Base-by-base conservation (phyloP, 148 eudicot genomes). In the Drosera capensis region DNA sequence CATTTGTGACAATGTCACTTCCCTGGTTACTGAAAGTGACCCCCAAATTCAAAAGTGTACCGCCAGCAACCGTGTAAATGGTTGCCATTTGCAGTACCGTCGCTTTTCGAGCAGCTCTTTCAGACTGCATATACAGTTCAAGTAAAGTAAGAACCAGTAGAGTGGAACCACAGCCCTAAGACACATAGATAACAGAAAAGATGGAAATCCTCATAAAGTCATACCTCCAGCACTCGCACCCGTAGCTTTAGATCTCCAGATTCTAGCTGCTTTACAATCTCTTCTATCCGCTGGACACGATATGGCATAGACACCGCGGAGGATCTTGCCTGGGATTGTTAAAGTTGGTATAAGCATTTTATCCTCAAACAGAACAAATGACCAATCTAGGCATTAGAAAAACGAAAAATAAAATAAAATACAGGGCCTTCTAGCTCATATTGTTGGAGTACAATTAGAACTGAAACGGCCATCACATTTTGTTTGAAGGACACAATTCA, bases 181-280 rank as follows among this genome's bases (percentile, higher is more conserved):
- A n/a, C n/a, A n/a, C n/a, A n/a, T n/a, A n/a, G n/a, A n/a, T n/a
- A n/a, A n/a, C n/a, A n/a, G n/a, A n/a, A n/a, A n/a, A n/a, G n/a
- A n/a, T n/a, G n/a, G n/a, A n/a, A n/a, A n/a, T n/a, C n/a, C n/a
- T n/a, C n/a, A n/a, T n/a, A n/a, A n/a, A n/a, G n/a, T n/a, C n/a
- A n/a, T 64, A 90, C 97, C 97, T 92, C 99, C 25, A 92, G 88
- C 44, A 92, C 99, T 24, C 99, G 72, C 30, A 92, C 99, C 34
- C 95, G 80, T 35, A 92, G 82, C 70, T 85, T 92, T 17, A 92
- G 28, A 51, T 92, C 99, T 55, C 99, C 99, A 6, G 82, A 30
- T 46, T 92, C 95, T 4, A 92, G 75, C 55, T 92, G 86, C 46
- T 92, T 81, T 41, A 80, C 86, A 39, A 92, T 65, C 57, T 92